phyloP scores from a whole-genome alignment of 495 filamentous ascomycete genomes.

The Aspergillus affinis region DNA sequence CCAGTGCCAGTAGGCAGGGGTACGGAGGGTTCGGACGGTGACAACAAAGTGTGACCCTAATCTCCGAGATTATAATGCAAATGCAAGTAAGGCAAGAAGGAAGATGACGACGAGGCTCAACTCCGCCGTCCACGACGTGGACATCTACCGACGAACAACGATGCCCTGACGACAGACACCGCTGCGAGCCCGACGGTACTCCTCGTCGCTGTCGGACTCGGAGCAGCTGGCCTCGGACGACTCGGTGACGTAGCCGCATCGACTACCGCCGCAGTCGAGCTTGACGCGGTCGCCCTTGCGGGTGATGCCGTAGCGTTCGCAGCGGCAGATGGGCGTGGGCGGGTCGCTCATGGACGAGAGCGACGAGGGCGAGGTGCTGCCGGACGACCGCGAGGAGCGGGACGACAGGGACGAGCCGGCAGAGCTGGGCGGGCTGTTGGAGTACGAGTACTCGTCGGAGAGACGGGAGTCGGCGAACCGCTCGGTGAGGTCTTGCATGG shows the following conservation, averaged over 20 bases:
- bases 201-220: conserved; percentile 62
- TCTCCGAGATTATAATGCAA: not conserved
- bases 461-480: conserved; percentile 72
- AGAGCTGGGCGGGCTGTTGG: conserved; percentile 68
- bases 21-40: not conserved
- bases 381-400: conserved; percentile 72
- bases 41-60: not conserved
- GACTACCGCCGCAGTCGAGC: conserved; percentile 85
- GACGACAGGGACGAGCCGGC: conserved; percentile 72
- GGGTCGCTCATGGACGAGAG: conserved; percentile 73
- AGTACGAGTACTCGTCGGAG: conserved; percentile 65
- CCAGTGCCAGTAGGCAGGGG: conserved; percentile 8
- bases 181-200: conserved; percentile 43
- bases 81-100: not conserved
- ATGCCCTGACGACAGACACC: conserved; percentile 73
- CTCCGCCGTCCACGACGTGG: not conserved
- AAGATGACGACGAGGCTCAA: not conserved
- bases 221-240: conserved; percentile 53
- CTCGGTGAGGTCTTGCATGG: conserved; percentile 69
- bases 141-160: conserved; percentile 58
- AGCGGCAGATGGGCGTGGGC: conserved; percentile 66
- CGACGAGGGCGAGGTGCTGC: conserved; percentile 68
- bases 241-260: conserved; percentile 74
- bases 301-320: conserved; percentile 95
- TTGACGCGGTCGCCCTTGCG: conserved; percentile 88